Evolutionary conservation across 1,139 yeast genomes (phyloP).

Genomic region (Tardiomyces depauwii): DNA sequence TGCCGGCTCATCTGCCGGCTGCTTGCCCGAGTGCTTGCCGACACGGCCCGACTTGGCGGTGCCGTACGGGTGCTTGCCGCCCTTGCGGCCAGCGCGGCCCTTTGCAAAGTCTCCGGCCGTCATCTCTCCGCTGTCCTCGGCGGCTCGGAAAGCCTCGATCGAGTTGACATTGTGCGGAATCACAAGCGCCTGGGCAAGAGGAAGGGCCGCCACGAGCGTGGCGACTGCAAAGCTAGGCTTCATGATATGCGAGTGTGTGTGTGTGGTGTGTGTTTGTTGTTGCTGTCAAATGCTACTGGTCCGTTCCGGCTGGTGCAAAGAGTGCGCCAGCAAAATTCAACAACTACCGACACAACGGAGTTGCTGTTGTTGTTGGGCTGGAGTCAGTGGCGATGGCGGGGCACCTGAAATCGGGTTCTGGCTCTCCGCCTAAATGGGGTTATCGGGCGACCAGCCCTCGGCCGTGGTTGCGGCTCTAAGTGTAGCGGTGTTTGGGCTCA

Average conservation of each 20-base stretch:
- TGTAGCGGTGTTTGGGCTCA: background rate
- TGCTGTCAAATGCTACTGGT: background rate
- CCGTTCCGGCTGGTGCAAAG: background rate
- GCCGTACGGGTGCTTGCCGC: slow-evolving; percentile 11
- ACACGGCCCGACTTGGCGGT: slow-evolving; percentile 7
- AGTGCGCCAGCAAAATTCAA: background rate
- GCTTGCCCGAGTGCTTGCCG: too few relatives aligned
- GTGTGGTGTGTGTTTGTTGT: too few relatives aligned
- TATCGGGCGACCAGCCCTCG: background rate
- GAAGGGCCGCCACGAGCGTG: slow-evolving; percentile 10
- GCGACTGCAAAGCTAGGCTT: background rate
- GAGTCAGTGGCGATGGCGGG: background rate
- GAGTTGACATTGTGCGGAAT: slow-evolving; percentile 35
- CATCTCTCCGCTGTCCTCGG: slow-evolving; percentile 26
- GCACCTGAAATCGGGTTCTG: background rate
- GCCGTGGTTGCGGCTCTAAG: background rate
- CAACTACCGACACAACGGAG: background rate
- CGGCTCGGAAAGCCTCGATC: slow-evolving; percentile 13
- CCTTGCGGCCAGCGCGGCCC: slow-evolving; percentile 12
- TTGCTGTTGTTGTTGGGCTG: background rate
- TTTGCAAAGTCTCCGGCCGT: slow-evolving; percentile 8
- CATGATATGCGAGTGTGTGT: too few relatives aligned
- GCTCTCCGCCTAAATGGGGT: background rate
- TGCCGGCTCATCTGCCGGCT: slow-evolving; percentile 20
- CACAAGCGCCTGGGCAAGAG: slow-evolving; percentile 48